phyloP scores from a whole-genome alignment of 2,329 filamentous ascomycete genomes.

The Cladophialophora immunda region DNA sequence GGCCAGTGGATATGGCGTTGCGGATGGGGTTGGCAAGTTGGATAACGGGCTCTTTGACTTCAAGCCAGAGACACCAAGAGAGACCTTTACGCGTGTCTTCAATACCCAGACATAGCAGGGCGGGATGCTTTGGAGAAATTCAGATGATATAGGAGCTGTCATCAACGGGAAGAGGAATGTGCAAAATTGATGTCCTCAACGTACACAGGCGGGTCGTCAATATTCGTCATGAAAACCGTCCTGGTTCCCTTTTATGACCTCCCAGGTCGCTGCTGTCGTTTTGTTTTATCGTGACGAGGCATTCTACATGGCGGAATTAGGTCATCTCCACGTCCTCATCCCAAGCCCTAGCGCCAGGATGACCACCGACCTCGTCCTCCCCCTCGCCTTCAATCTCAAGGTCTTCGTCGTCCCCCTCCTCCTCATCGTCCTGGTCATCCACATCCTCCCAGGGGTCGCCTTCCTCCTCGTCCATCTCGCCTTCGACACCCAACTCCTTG shows the following conservation, averaged over 20 bases:
- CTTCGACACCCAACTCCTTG: conserved; percentile 69
- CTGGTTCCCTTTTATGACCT: not conserved
- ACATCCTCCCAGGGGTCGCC: conserved; percentile 62
- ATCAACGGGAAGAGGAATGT: not conserved
- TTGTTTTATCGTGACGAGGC: no score
- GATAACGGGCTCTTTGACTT: conserved; percentile 22
- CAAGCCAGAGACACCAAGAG: conserved; percentile 13
- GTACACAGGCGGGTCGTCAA: not conserved
- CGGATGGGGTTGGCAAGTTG: conserved; percentile 25
- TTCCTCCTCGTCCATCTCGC: conserved; percentile 65
- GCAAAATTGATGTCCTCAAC: not conserved
- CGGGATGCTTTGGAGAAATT: not conserved
- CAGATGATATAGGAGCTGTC: not conserved
- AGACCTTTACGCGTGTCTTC: conserved; percentile 24
- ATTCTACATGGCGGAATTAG: not conserved
- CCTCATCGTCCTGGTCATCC: conserved; percentile 62
- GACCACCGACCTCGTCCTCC: conserved; percentile 56
- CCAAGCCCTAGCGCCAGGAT: conserved; percentile 43
- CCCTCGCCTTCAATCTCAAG: conserved; percentile 36
- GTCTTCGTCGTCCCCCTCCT: conserved; percentile 42
- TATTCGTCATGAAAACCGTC: not conserved
- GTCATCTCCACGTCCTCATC: conserved; percentile 39
- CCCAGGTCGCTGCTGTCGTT: no score
- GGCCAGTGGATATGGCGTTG: conserved; percentile 26
- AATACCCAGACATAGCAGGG: not conserved